These are phyloP conservation scores for Epichloe uncinata DNA, from an alignment of 2,329 filamentous ascomycete genomes.

Conservation along the genomic window DNA sequence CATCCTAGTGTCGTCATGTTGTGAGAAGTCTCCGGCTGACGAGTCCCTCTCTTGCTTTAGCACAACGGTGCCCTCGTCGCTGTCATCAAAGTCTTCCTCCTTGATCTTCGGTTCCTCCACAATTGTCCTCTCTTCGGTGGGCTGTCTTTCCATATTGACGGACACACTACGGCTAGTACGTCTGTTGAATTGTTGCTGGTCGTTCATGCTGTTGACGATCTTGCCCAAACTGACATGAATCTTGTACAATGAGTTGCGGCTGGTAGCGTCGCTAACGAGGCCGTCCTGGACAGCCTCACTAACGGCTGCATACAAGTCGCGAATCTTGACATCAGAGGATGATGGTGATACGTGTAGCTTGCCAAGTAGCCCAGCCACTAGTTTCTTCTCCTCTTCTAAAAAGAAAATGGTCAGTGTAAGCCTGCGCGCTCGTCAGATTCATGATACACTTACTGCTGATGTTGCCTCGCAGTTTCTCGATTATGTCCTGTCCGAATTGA, in stretches of 20 bases:
- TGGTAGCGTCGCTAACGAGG: slow-evolving; percentile 45
- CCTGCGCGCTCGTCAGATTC: not conserved
- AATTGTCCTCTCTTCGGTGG: slow-evolving; percentile 25
- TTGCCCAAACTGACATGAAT: slow-evolving; percentile 54
- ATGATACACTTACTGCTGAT: slow-evolving; percentile 45
- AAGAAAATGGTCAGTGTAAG: slow-evolving; percentile 15
- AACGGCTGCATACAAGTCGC: slow-evolving; percentile 43
- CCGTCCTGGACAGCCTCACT: slow-evolving; percentile 50
- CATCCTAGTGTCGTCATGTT: slow-evolving; percentile 26
- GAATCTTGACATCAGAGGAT: slow-evolving; percentile 44
- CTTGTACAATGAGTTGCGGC: slow-evolving; percentile 53
- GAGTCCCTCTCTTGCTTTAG: slow-evolving; percentile 21
- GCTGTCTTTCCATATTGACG: slow-evolving; percentile 16
- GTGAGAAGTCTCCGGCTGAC: slow-evolving; percentile 27
- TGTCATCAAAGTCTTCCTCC: slow-evolving; percentile 31
- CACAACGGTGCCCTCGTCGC: slow-evolving; percentile 21
- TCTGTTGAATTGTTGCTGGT: slow-evolving; percentile 23
- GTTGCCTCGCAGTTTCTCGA: slow-evolving; percentile 58
- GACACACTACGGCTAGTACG: slow-evolving; percentile 33
- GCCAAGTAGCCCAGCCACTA: slow-evolving; percentile 60
- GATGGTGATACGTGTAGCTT: slow-evolving; percentile 70
- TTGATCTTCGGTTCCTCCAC: slow-evolving; percentile 32
- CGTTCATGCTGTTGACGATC: slow-evolving; percentile 48
- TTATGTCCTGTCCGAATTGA: slow-evolving; percentile 59
- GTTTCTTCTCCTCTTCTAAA: slow-evolving; percentile 74